Evolutionary conservation across 148 eudicot species (phyloP).

Genomic region (Talinum fruticosum): DNA sequence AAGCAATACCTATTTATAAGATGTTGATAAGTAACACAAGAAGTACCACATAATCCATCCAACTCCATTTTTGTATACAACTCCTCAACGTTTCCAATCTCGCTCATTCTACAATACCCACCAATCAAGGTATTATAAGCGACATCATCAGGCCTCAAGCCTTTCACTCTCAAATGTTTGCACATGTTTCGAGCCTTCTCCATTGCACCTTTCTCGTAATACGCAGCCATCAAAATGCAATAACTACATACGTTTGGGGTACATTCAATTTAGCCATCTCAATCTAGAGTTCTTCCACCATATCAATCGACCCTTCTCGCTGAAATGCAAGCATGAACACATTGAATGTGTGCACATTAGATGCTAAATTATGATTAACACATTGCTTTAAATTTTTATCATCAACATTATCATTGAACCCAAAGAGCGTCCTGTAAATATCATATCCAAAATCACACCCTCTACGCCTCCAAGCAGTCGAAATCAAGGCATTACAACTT

Average conservation of each 20-base stretch:
- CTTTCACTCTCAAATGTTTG: constrained; percentile 50
- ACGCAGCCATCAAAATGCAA: constrained; percentile 55
- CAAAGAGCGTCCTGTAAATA: constrained; percentile 46
- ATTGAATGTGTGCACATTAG: constrained; percentile 53
- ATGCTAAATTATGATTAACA: constrained; percentile 22
- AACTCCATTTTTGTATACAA: constrained; percentile 56
- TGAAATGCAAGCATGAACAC: constrained; percentile 51
- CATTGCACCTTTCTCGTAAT: constrained; percentile 57
- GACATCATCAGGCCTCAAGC: constrained; percentile 43
- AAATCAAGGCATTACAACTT: constrained; percentile 49
- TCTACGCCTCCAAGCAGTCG: constrained; percentile 23
- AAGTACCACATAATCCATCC: constrained; percentile 45
- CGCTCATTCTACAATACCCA: constrained; percentile 63
- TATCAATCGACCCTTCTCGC: constrained; percentile 46
- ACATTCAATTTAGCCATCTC: constrained; percentile 47
- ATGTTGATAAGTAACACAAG: constrained; percentile 69
- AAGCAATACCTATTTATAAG: constrained; percentile 66
- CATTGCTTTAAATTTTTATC: not conserved
- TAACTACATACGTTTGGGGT: constrained; percentile 44
- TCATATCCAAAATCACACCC: constrained; percentile 60
- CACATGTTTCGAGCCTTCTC: constrained; percentile 54
- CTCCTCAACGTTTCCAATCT: constrained; percentile 56
- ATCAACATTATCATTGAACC: constrained; percentile 6
- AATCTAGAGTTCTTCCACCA: constrained; percentile 59
- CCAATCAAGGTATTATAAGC: constrained; percentile 70